phyloP scores from a whole-genome alignment of 2,329 filamentous ascomycete genomes.

The Diaporthe batatas region DNA sequence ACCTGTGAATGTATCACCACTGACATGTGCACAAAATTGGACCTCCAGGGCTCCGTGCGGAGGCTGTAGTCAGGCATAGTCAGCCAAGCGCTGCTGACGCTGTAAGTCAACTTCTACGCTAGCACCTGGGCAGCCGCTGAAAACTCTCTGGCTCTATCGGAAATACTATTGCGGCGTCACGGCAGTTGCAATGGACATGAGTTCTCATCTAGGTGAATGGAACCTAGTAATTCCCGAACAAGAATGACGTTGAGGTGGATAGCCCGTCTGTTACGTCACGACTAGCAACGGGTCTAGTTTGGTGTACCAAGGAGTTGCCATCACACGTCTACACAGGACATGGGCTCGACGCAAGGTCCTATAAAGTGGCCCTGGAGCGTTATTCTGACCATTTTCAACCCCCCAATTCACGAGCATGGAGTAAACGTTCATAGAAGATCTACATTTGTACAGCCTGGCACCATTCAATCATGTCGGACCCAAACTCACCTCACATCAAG shows the following conservation, averaged over 20 bases:
- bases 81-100: background rate
- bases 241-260: slow-evolving; percentile 20
- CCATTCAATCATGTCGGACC: slow-evolving; percentile 40
- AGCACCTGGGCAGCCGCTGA: background rate
- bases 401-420: background rate
- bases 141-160: background rate
- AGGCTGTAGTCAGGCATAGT: background rate
- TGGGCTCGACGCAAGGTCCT: background rate
- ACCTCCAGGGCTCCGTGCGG: background rate
- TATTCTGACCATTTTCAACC: slow-evolving; percentile 2
- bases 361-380: background rate
- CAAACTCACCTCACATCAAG: slow-evolving; percentile 46
- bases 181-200: background rate
- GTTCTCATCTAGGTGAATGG: background rate
- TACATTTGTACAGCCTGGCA: too few relatives aligned
- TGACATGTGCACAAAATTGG: background rate
- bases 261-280: slow-evolving; percentile 29
- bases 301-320: slow-evolving; percentile 13
- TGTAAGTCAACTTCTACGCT: background rate
- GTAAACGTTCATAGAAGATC: background rate
- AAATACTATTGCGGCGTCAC: slow-evolving; percentile 14
- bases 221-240: slow-evolving; percentile 14
- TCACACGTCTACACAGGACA: background rate
- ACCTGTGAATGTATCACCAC: background rate
- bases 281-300: slow-evolving; percentile 25